These are phyloP conservation scores for Phytopythium sindhum DNA, from an alignment of 352 stramenopile species.

Conservation along the genomic window DNA sequence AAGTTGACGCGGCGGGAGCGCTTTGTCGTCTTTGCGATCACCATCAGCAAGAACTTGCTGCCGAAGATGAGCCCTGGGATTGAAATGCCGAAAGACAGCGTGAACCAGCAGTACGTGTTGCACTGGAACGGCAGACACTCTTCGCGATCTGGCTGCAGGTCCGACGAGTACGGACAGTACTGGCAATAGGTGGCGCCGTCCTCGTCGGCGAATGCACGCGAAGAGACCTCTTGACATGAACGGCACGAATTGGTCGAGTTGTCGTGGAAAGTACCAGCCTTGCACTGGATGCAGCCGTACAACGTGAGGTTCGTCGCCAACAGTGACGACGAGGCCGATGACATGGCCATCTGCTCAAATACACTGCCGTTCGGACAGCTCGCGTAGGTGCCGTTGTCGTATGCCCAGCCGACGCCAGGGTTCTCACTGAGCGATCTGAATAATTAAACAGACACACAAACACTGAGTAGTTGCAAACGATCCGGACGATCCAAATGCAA, in stretches of 20 bases:
- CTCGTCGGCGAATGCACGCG: constrained; percentile 44
- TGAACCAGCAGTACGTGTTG: constrained; percentile 65
- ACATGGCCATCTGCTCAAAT: constrained; percentile 33
- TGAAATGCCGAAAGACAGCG: constrained; percentile 41
- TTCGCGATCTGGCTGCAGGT: constrained; percentile 30
- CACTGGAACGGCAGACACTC: constrained; percentile 46
- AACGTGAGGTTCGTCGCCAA: constrained; percentile 15
- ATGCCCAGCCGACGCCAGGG: constrained; percentile 40
- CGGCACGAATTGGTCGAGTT: constrained; percentile 37
- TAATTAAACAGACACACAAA: background rate
- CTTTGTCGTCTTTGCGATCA: constrained; percentile 40
- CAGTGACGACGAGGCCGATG: constrained; percentile 5
- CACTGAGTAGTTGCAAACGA: background rate
- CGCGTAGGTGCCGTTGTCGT: constrained; percentile 26
- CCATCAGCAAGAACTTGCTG: constrained; percentile 44
- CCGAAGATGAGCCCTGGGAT: constrained; percentile 51
- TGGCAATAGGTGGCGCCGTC: constrained; percentile 49
- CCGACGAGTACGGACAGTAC: constrained; percentile 65
- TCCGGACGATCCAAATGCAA: too few relatives aligned
- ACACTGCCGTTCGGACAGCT: constrained; percentile 58
- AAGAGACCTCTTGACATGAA: constrained; percentile 37
- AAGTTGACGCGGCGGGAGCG: constrained; percentile 37
- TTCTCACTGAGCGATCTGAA: constrained; percentile 45
- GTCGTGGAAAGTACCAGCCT: constrained; percentile 55
- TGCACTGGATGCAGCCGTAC: constrained; percentile 62